phyloP scores from a whole-genome alignment of 192 early-diverging fungal species.

The Entrophospora sp. region DNA sequence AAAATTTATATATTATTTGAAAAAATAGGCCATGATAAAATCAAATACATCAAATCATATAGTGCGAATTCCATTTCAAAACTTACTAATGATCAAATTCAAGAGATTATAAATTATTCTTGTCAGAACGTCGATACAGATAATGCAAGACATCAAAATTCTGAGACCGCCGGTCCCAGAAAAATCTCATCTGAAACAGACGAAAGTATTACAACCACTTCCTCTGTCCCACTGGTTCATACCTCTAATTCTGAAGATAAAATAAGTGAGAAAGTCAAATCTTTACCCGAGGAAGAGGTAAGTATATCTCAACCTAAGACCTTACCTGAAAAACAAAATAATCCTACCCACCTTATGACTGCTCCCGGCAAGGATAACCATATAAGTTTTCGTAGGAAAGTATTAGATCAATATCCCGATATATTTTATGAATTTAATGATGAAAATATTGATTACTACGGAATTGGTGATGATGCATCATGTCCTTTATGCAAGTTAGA shows the following conservation, averaged over 20 bases:
- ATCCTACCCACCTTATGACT: no score
- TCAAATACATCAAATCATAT: constrained; percentile 6
- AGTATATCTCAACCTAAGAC: no score
- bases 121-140: background rate
- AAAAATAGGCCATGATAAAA: constrained; percentile 11
- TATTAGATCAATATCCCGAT: no score
- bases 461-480: no score
- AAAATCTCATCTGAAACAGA: background rate
- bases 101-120: constrained; percentile 9
- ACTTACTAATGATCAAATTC: no score
- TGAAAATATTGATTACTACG: no score
- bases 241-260: background rate
- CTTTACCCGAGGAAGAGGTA: constrained; percentile 14
- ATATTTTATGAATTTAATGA: no score
- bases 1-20: constrained; percentile 9
- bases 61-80: constrained; percentile 3
- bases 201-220: background rate
- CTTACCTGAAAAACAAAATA: no score
- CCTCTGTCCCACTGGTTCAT: no score
- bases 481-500: no score
- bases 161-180: background rate
- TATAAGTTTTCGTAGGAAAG: no score
- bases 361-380: no score
- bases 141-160: background rate
- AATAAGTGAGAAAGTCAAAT: constrained; percentile 6